Conservation (phyloP, 2,329 filamentous ascomycete species). For the Dothideomycetidae sp. region DNA sequence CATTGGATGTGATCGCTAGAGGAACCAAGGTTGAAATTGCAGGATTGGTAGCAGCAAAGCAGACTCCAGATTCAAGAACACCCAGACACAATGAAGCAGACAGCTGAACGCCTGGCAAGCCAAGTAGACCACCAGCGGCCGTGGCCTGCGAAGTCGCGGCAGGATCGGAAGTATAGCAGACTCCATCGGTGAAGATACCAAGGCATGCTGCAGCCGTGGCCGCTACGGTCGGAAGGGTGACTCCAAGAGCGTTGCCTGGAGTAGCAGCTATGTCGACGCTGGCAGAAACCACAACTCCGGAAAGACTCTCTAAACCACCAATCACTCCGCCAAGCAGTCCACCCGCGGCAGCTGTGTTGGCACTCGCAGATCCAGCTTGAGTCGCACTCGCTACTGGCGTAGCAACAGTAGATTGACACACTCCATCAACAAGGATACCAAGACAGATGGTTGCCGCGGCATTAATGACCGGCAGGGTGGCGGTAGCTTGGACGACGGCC, state of each 20-base stretch:
- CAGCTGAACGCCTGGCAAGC: conserved; percentile 5
- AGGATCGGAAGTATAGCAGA: conserved; percentile 8
- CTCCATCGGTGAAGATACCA: conserved; percentile 8
- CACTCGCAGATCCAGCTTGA: not conserved
- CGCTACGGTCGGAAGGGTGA: conserved; percentile 4
- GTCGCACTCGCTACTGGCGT: conserved; percentile 1
- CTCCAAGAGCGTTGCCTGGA: conserved; percentile 4
- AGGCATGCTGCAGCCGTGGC: conserved; percentile 7
- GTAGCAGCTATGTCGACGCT: conserved; percentile 2
- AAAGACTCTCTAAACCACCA: not conserved
- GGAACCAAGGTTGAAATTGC: conserved; percentile 5
- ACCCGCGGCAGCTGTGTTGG: not conserved
- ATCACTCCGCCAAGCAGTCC: conserved; percentile 4
- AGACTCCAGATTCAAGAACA: conserved; percentile 5
- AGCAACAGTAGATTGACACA: conserved; percentile 1
- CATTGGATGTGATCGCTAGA: conserved; percentile 3
- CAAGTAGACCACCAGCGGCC: conserved; percentile 1
- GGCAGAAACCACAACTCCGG: conserved; percentile 1
- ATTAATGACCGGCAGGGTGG: conserved; percentile 4
- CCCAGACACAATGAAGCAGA: conserved; percentile 8
- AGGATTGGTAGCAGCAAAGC: conserved; percentile 5
- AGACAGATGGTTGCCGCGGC: conserved; percentile 7
- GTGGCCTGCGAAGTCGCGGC: conserved; percentile 7
- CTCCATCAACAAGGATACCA: conserved; percentile 6
- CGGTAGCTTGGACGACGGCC: not conserved